Evolutionary conservation across 1,284 basidiomycete species (phyloP), one percentile per base, ranked within the genome.

Genomic region (Fistulinella cinereoalba): DNA sequence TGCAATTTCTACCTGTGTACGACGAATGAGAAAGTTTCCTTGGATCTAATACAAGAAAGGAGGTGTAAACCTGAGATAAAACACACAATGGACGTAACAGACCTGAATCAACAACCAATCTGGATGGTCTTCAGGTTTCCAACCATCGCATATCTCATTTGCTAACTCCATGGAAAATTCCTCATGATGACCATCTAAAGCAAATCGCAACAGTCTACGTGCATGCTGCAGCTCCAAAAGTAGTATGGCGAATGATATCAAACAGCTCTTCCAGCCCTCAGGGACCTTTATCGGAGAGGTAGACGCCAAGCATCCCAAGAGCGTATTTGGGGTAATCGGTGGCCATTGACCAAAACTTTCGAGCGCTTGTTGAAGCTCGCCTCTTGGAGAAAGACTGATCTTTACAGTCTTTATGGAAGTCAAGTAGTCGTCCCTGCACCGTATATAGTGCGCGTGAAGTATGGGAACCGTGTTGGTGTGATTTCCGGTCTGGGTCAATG

Each of bases 41-140:
- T 80, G 73, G 15, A 79, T 60, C 75, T 78, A 39, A 28, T 29
- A 33, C 15, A 19, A 1, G 6, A 8, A 9, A 19, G 32, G 3
- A 38, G 2, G 29, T 12, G 28, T 21, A 2, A 15, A 46, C 16
- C 37, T 29, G 5, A 18, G 19, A 16, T 6, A n/a, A n/a, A 7
- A 16, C 1, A 15, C 9, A 7, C 22, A 10, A 16, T 8, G 31
- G 5, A 11, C 11, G 11, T 24, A 8, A 44, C 50, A 7, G 12
- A 74, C 72, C 65, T 78, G 75, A 11, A 79, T 66, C 4, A 78
- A 46, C 0, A 78, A 56, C 76, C 77, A 79, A 10, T 74, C 73
- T 2, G 64, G 51, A 43, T 65, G 43, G 7, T 25, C 22, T 10
- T 53, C 42, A 13, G 37, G 50, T 19, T 58, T 37, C 48, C 56